A percentile compares a stretch with the other conserved stretches of the same genome.
Conservation (phyloP, 768 basidiomycete genomes). For the Leccinum aurantiacum region DNA sequence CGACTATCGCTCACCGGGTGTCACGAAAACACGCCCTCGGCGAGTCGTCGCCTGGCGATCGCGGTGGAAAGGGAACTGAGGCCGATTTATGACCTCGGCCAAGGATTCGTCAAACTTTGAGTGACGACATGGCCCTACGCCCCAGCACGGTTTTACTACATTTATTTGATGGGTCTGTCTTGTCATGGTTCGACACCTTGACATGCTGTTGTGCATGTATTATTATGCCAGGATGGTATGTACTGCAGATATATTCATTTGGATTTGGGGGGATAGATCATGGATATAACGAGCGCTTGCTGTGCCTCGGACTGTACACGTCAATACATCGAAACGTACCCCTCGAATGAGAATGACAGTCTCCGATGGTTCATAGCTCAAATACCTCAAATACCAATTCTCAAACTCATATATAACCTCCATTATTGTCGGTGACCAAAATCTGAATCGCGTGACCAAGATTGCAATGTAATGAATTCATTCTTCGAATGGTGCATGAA, state of each 20-base stretch:
- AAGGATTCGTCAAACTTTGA: background rate
- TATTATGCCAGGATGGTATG: background rate
- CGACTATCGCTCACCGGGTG: background rate
- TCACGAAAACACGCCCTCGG: background rate
- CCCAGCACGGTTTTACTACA: background rate
- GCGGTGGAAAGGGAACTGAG: background rate
- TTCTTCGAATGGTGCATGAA: background rate
- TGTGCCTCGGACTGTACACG: background rate
- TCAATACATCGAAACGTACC: background rate
- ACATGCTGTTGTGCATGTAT: conserved; percentile 2
- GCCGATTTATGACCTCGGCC: background rate
- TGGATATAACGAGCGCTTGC: background rate
- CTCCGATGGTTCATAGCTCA: background rate
- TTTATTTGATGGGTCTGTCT: conserved; percentile 3
- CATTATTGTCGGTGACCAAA: conserved; percentile 7
- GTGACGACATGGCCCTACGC: background rate
- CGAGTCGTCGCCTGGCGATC: background rate
- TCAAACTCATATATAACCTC: background rate
- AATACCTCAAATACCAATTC: background rate
- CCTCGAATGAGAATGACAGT: background rate
- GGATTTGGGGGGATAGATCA: background rate
- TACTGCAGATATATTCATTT: background rate
- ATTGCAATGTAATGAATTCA: background rate
- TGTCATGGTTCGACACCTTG: conserved; percentile 1
- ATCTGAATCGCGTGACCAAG: conserved; percentile 10